Conservation (phyloP, 768 basidiomycete species). For the Boletus rex-veris region DNA sequence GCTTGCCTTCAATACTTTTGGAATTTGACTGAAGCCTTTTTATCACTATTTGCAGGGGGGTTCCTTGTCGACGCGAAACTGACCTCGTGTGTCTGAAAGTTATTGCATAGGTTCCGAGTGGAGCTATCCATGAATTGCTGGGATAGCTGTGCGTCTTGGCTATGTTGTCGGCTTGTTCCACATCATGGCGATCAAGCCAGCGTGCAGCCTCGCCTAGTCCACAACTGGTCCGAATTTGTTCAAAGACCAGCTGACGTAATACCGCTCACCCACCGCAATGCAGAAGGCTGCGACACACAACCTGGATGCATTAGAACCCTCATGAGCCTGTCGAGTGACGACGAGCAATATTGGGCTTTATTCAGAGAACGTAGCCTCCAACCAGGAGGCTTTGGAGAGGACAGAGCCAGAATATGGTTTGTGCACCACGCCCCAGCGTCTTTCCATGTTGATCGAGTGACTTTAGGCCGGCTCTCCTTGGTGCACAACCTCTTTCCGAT, state of each 20-base stretch:
- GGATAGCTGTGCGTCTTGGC: too few species aligned
- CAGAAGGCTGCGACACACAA: not conserved
- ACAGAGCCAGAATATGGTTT: slow-evolving; percentile 57
- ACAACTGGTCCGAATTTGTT: slow-evolving; percentile 1
- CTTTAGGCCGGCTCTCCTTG: slow-evolving; percentile 28
- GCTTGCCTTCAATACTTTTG: too few species aligned
- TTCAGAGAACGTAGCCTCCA: slow-evolving; percentile 47
- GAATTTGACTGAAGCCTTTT: too few species aligned
- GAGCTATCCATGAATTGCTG: too few species aligned
- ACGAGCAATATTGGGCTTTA: slow-evolving; percentile 42
- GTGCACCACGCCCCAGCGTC: slow-evolving; percentile 15
- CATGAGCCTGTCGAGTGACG: slow-evolving; percentile 22
- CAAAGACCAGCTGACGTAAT: slow-evolving; percentile 21
- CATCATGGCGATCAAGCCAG: not conserved
- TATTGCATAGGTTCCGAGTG: too few species aligned
- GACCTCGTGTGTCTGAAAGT: too few species aligned
- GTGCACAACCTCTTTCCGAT: slow-evolving; percentile 40
- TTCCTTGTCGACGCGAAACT: too few species aligned
- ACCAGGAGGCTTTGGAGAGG: slow-evolving; percentile 62
- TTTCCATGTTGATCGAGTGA: slow-evolving; percentile 17
- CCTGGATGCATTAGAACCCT: slow-evolving; percentile 11
- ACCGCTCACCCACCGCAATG: not conserved
- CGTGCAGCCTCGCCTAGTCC: not conserved
- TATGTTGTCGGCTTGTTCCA: too few species aligned
- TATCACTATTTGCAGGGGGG: too few species aligned